Evolutionary conservation across 176 grass and related monocot genomes (phyloP).

Genomic region (Urochloa ruziziensis): DNA sequence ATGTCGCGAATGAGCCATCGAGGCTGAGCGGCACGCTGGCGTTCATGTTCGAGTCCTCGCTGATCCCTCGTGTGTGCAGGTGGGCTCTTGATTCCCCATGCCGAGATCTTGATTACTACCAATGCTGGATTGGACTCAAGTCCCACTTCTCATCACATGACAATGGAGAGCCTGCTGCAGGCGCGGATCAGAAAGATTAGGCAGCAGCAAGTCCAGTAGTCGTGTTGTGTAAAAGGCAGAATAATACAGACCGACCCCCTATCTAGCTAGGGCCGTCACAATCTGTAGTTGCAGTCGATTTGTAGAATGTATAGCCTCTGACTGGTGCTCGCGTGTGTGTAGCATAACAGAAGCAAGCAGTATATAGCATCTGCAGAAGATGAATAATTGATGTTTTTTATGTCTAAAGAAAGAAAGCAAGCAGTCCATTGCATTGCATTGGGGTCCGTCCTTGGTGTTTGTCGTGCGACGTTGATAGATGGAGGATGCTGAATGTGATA

Average conservation of each 20-base stretch:
- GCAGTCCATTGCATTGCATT: too few species aligned
- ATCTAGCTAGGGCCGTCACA: background rate
- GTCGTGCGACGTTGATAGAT: too few species aligned
- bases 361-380: background rate
- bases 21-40: conserved; percentile 65
- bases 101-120: conserved; percentile 75
- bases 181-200: background rate
- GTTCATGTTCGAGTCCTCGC: conserved; percentile 88
- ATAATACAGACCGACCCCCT: background rate
- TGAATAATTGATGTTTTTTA: background rate
- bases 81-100: conserved; percentile 73
- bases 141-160: conserved; percentile 55
- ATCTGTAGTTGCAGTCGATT: background rate
- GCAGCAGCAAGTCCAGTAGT: background rate
- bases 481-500: too few species aligned
- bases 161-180: background rate
- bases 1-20: conserved; percentile 33
- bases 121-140: conserved; percentile 83
- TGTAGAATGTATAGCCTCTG: background rate
- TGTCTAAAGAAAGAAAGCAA: too few species aligned
- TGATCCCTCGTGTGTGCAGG: conserved; percentile 75
- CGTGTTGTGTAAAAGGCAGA: background rate
- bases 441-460: too few species aligned
- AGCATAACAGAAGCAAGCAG: background rate
- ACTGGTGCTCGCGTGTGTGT: too few species aligned